Percentiles rank a stretch among this genome's conserved stretches.
Evolutionary conservation across 2,329 filamentous ascomycete genomes (phyloP).

Genomic region (Cladosporium austrohemisphaericum): DNA sequence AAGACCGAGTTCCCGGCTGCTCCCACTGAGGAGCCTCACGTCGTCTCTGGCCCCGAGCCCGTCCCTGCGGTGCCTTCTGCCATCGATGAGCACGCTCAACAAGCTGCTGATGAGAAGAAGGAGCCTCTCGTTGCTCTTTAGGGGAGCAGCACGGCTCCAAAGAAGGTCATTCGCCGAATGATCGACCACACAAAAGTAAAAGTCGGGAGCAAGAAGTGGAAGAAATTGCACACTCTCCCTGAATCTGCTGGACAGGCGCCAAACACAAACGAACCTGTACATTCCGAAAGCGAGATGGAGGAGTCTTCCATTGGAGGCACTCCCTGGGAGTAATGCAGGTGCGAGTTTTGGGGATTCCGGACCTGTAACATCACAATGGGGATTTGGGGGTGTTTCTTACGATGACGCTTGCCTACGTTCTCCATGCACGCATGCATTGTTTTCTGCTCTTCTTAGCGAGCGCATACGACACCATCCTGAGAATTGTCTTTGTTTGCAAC

Average conservation of each 20-base stretch:
- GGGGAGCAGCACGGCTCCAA: not conserved
- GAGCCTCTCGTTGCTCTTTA: constrained; percentile 4
- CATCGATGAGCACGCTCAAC: not conserved
- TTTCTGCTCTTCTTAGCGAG: not conserved
- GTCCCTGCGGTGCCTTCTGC: not conserved
- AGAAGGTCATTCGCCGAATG: not conserved
- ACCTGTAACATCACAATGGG: not conserved
- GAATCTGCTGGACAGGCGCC: not conserved
- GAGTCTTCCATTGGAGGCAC: not conserved
- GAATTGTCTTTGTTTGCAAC: no score
- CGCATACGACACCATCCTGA: no score
- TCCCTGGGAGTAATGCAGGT: constrained; percentile 7
- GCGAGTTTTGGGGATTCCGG: not conserved
- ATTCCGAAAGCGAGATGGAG: not conserved
- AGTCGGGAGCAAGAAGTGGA: constrained; percentile 6
- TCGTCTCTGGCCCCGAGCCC: not conserved
- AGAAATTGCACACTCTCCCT: not conserved
- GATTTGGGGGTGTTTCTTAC: not conserved
- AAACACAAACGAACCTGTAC: not conserved
- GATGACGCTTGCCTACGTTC: not conserved
- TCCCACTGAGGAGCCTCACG: constrained; percentile 9
- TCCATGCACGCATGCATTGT: not conserved
- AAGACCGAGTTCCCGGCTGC: constrained; percentile 15
- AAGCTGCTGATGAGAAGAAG: constrained; percentile 15
- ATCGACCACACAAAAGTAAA: not conserved